These are phyloP conservation scores for Saccharomyces hybrid DNA, from an alignment of 1,139 yeast species.

Conservation along the genomic window DNA sequence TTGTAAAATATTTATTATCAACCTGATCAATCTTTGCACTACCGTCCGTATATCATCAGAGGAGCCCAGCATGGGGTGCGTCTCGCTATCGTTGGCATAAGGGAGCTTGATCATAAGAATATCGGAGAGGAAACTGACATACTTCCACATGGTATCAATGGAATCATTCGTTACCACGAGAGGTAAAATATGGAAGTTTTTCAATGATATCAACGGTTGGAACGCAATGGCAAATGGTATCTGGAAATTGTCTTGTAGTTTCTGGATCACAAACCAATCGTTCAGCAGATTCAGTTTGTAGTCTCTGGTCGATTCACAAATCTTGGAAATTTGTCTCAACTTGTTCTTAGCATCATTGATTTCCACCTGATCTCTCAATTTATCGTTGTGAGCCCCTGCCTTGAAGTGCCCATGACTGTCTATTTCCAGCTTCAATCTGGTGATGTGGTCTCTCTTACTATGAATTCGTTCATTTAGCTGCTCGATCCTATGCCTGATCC, in stretches of 20 bases:
- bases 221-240: slow-evolving; percentile 22
- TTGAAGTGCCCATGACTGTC: not conserved
- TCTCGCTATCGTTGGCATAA: slow-evolving; percentile 4
- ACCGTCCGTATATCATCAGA: not conserved
- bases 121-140: slow-evolving; percentile 10
- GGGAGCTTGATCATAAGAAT: slow-evolving; percentile 13
- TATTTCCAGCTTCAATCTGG: slow-evolving; percentile 5
- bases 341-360: slow-evolving; percentile 6
- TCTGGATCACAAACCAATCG: slow-evolving; percentile 19
- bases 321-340: slow-evolving; percentile 9
- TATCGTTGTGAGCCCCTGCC: not conserved
- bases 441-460: slow-evolving; percentile 9
- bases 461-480: slow-evolving; percentile 12
- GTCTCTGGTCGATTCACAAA: slow-evolving; percentile 8
- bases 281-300: slow-evolving; percentile 12
- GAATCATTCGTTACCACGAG: slow-evolving; percentile 14
- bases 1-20: slow-evolving; percentile 13
- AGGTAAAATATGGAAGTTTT: slow-evolving; percentile 16
- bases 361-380: slow-evolving; percentile 1
- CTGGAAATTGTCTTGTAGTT: slow-evolving; percentile 14
- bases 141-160: slow-evolving; percentile 18
- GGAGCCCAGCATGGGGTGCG: slow-evolving; percentile 8
- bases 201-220: slow-evolving; percentile 22
- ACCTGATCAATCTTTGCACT: slow-evolving; percentile 9
- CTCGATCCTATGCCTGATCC: slow-evolving; percentile 11